Percentiles rank a stretch among this genome's conserved stretches.
Conservation (phyloP, 2,329 filamentous ascomycete genomes). For the Fusarium concolor region DNA sequence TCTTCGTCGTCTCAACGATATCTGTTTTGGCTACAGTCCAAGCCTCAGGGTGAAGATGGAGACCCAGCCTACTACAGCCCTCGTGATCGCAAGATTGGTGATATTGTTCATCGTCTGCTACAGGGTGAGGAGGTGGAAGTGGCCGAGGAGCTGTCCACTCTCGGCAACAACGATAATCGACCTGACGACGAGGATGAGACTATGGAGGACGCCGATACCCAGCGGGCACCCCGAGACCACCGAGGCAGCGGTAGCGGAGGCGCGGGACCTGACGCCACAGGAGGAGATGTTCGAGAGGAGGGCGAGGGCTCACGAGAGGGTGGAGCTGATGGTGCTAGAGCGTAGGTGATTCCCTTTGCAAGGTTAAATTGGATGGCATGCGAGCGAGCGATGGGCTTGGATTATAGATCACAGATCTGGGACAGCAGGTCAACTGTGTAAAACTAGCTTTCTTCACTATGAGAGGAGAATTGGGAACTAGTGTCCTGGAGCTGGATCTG, state of each 20-base stretch:
- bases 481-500: constrained; percentile 42
- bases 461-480: constrained; percentile 47
- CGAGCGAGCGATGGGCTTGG: constrained; percentile 37
- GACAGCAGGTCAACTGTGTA: constrained; percentile 48
- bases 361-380: constrained; percentile 44
- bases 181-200: constrained; percentile 65
- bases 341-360: constrained; percentile 79
- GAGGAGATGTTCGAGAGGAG: constrained; percentile 91
- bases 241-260: constrained; percentile 76
- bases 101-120: constrained; percentile 85
- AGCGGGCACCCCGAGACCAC: constrained; percentile 68
- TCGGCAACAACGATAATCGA: constrained; percentile 64
- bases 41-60: constrained; percentile 76
- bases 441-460: constrained; percentile 48
- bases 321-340: constrained; percentile 96
- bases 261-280: constrained; percentile 86
- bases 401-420: constrained; percentile 39
- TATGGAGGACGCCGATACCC: constrained; percentile 73
- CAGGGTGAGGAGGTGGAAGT: constrained; percentile 92
- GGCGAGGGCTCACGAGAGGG: constrained; percentile 90
- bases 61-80: constrained; percentile 84
- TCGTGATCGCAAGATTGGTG: constrained; percentile 86
- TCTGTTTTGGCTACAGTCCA: constrained; percentile 97
- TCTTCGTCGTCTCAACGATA: constrained; percentile 89
- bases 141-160: constrained; percentile 74